Percentiles rank a stretch among this genome's conserved stretches.
These are phyloP conservation scores for Wallacemonas sp. DNA, from an alignment of 208 protist genomes.

Conservation along the genomic window DNA sequence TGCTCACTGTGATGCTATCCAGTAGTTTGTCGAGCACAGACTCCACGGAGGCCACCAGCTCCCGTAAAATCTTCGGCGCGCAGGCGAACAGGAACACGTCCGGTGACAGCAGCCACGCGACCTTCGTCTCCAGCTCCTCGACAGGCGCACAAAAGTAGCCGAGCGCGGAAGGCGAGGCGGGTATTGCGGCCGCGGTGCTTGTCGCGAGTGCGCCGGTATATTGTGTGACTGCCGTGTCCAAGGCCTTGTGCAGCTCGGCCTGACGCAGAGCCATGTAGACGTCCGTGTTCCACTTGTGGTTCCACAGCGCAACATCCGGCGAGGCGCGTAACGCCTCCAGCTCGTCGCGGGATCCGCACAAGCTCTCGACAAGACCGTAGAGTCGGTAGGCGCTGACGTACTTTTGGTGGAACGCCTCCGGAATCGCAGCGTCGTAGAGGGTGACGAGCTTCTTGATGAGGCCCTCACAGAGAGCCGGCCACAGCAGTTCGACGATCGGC, in stretches of 20 bases:
- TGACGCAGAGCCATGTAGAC: constrained; percentile 73
- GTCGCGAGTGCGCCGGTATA: not conserved
- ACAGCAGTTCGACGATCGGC: constrained; percentile 65
- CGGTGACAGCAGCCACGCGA: constrained; percentile 44
- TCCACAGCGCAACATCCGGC: constrained; percentile 74
- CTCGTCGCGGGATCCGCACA: constrained; percentile 64
- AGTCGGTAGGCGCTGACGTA: constrained; percentile 72
- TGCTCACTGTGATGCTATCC: not conserved
- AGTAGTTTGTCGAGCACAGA: constrained; percentile 10
- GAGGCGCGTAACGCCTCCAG: constrained; percentile 52
- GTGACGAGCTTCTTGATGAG: constrained; percentile 78
- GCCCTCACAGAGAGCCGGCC: constrained; percentile 76
- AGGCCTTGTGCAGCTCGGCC: constrained; percentile 50
- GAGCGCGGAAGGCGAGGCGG: not conserved
- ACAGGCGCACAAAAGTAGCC: constrained; percentile 29
- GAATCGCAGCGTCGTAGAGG: constrained; percentile 73
- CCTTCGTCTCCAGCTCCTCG: constrained; percentile 18
- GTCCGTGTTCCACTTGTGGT: constrained; percentile 89
- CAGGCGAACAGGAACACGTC: constrained; percentile 44
- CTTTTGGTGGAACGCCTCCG: constrained; percentile 73
- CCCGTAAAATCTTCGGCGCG: constrained; percentile 42
- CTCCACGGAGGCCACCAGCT: constrained; percentile 15
- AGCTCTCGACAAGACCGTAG: constrained; percentile 45
- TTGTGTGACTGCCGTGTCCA: constrained; percentile 7
- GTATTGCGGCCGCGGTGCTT: not conserved